phyloP scores from a whole-genome alignment of 805 yeast genomes.

The Metschnikowia reukaufii region DNA sequence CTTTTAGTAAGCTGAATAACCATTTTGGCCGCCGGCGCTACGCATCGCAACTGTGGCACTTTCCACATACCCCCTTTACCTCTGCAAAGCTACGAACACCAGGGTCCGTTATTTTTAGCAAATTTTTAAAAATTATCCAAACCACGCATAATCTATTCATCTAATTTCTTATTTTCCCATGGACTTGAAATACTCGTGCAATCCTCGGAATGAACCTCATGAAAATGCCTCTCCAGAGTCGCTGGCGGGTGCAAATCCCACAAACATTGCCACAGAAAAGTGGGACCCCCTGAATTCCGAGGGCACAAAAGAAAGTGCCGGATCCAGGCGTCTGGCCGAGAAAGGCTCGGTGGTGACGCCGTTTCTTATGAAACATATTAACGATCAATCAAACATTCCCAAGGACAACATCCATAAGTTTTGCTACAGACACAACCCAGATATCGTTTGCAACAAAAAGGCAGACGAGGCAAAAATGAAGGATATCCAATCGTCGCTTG shows the following conservation, averaged over 20 bases:
- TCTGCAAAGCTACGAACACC: no score
- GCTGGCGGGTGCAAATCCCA: not conserved
- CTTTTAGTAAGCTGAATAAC: not conserved
- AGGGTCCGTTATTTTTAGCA: no score
- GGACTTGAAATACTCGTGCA: conserved; percentile 18
- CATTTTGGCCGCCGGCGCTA: not conserved
- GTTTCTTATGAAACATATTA: conserved; percentile 40
- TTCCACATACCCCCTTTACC: not conserved
- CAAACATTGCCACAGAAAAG: not conserved
- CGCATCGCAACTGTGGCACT: not conserved
- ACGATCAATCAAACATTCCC: conserved; percentile 44
- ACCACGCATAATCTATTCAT: no score
- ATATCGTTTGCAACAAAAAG: conserved; percentile 67
- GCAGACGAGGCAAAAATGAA: conserved; percentile 65
- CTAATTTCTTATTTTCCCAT: conserved; percentile 5
- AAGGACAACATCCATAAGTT: conserved; percentile 60
- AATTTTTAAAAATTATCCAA: no score
- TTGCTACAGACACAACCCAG: conserved; percentile 94
- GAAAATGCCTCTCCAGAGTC: not conserved
- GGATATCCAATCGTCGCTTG: conserved; percentile 58
- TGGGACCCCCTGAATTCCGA: conserved; percentile 3
- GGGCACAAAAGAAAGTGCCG: not conserved
- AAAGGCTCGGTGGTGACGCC: conserved; percentile 38
- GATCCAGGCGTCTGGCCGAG: not conserved
- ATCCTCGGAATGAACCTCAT: conserved; percentile 7